Percentiles rank a stretch among this genome's conserved stretches.
phyloP scores from a whole-genome alignment of 352 stramenopile genomes.

The Thalassiosira livingstoniorum region DNA sequence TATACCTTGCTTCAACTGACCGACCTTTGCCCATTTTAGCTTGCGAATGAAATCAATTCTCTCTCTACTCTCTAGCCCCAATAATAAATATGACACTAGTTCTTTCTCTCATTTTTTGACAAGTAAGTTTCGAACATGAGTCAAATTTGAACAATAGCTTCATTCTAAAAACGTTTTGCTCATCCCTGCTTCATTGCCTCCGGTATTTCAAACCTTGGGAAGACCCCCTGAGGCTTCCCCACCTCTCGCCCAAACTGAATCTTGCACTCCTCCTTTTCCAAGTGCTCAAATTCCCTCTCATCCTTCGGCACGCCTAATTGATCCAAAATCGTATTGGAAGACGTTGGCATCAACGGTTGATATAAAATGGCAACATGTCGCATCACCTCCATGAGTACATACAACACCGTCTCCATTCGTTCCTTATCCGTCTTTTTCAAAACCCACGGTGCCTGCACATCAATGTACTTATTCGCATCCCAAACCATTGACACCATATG shows the following conservation, averaged over 20 bases:
- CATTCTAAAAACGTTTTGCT: background rate
- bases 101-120: too few relatives aligned
- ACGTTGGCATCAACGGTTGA: slow-evolving; percentile 87
- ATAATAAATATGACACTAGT: background rate
- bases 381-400: slow-evolving; percentile 86
- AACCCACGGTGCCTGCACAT: slow-evolving; percentile 86
- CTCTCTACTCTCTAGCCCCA: background rate
- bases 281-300: slow-evolving; percentile 77
- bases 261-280: slow-evolving; percentile 60
- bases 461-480: slow-evolving; percentile 89
- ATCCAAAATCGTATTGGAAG: slow-evolving; percentile 85
- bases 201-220: slow-evolving; percentile 74
- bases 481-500: slow-evolving; percentile 82
- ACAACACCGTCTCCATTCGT: slow-evolving; percentile 87
- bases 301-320: slow-evolving; percentile 75
- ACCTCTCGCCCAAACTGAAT: slow-evolving; percentile 66
- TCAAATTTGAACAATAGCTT: too few relatives aligned
- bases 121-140: too few relatives aligned
- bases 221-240: slow-evolving; percentile 69
- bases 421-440: slow-evolving; percentile 87
- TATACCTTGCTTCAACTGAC: too few relatives aligned
- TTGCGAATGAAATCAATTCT: background rate
- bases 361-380: slow-evolving; percentile 86
- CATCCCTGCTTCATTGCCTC: background rate
- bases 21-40: too few relatives aligned